Conservation (phyloP, 805 yeast species). For the Yamadazyma olivae region DNA sequence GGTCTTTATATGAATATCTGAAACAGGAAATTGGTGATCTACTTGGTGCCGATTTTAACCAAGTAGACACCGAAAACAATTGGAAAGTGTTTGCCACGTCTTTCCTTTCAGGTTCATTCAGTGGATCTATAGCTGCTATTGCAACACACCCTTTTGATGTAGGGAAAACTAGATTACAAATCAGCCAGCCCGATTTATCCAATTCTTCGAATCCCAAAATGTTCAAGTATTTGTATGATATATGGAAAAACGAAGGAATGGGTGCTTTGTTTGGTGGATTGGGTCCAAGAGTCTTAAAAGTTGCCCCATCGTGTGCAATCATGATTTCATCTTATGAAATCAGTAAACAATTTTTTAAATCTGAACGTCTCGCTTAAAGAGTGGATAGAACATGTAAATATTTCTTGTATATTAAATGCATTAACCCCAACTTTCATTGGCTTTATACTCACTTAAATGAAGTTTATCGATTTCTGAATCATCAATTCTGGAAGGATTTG, state of each 20-base stretch:
- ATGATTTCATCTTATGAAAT: conserved; percentile 96
- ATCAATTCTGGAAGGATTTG: neutral
- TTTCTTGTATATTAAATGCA: too few species aligned
- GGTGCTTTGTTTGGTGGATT: conserved; percentile 84
- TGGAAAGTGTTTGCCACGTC: conserved; percentile 55
- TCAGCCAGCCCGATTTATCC: conserved; percentile 25
- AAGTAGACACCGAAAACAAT: conserved; percentile 17
- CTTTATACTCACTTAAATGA: neutral
- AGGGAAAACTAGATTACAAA: conserved; percentile 89
- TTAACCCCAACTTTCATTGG: conserved; percentile 3
- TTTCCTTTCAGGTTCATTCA: conserved; percentile 76
- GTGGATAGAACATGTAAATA: too few species aligned
- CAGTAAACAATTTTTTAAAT: conserved; percentile 57
- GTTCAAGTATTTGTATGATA: conserved; percentile 62
- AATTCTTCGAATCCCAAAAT: conserved; percentile 39
- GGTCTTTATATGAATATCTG: conserved; percentile 76
- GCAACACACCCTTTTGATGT: conserved; percentile 95
- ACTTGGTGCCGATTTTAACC: conserved; percentile 21
- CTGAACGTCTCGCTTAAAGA: too few species aligned
- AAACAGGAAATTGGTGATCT: conserved; percentile 23
- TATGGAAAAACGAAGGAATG: conserved; percentile 72
- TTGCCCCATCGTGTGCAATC: conserved; percentile 97
- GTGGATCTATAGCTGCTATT: conserved; percentile 84
- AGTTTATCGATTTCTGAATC: neutral
- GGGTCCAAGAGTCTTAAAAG: conserved; percentile 80